These are phyloP conservation scores for Phytophthora chlamydospora DNA, from an alignment of 352 stramenopile genomes.

Conservation along the genomic window DNA sequence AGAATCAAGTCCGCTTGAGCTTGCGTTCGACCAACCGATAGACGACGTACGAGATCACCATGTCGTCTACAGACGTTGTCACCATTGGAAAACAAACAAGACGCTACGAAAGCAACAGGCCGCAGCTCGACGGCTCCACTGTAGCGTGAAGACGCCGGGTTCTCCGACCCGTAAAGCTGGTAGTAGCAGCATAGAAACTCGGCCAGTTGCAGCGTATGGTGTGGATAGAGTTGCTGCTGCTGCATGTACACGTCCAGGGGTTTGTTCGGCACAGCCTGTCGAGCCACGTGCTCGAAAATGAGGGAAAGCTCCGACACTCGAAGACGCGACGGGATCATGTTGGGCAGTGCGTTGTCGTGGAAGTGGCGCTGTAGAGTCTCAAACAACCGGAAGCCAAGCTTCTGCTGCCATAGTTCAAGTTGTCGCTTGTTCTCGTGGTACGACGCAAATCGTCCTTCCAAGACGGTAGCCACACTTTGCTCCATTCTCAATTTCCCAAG, in stretches of 20 bases:
- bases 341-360: conserved; percentile 51
- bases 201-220: conserved; percentile 57
- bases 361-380: conserved; percentile 66
- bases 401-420: conserved; percentile 72
- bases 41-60: conserved; percentile 59
- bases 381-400: conserved; percentile 60
- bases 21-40: conserved; percentile 64
- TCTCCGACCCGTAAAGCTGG: conserved; percentile 61
- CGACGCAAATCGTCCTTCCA: conserved; percentile 64
- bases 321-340: conserved; percentile 61
- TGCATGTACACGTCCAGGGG: conserved; percentile 65
- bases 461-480: conserved; percentile 48
- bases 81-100: conserved; percentile 72
- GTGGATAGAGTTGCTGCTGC: conserved; percentile 50
- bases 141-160: conserved; percentile 12
- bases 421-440: conserved; percentile 65
- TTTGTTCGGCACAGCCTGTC: conserved; percentile 47
- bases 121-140: conserved; percentile 47
- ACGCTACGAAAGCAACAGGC: conserved; percentile 63
- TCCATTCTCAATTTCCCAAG: conserved; percentile 55
- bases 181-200: conserved; percentile 79
- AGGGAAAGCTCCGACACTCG: conserved; percentile 42
- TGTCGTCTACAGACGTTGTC: conserved; percentile 54
- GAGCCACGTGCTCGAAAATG: conserved; percentile 54
- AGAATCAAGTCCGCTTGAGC: conserved; percentile 64